Conservation (phyloP, 78 protist genomes). For the slime mould (Dictyostelium discoideum) region DNA sequence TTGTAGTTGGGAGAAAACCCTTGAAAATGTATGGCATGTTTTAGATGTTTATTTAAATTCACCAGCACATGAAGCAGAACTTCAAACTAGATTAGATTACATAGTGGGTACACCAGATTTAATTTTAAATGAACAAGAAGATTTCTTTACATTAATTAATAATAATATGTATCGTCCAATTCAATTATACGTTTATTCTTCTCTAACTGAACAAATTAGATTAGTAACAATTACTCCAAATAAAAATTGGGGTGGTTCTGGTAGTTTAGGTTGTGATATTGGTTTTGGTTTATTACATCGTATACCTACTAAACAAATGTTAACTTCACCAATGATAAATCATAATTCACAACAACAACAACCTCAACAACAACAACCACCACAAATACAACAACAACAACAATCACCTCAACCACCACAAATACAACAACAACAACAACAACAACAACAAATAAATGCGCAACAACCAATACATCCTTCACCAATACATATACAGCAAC, state of each 20-base stretch:
- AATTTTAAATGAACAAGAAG: slow-evolving; percentile 75
- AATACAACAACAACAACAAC: neutral
- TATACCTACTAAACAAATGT: slow-evolving; percentile 54
- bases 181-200: slow-evolving; percentile 70
- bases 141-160: slow-evolving; percentile 73
- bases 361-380: neutral
- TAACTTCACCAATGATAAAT: slow-evolving; percentile 53
- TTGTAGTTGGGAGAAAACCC: slow-evolving; percentile 71
- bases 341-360: neutral
- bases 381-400: neutral
- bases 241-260: slow-evolving; percentile 82
- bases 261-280: slow-evolving; percentile 80
- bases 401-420: neutral
- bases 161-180: slow-evolving; percentile 65
- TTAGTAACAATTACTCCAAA: slow-evolving; percentile 75
- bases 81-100: slow-evolving; percentile 82
- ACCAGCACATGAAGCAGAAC: slow-evolving; percentile 88
- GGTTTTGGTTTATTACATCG: slow-evolving; percentile 76
- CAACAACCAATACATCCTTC: neutral
- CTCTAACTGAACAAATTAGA: slow-evolving; percentile 66
- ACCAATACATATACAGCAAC: neutral
- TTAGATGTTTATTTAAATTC: slow-evolving; percentile 80
- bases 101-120: slow-evolving; percentile 86
- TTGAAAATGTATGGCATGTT: slow-evolving; percentile 91
- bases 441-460: neutral